These are phyloP conservation scores for Erucastrum elatum DNA, from an alignment of 345 rosid genomes.

Conservation along the genomic window DNA sequence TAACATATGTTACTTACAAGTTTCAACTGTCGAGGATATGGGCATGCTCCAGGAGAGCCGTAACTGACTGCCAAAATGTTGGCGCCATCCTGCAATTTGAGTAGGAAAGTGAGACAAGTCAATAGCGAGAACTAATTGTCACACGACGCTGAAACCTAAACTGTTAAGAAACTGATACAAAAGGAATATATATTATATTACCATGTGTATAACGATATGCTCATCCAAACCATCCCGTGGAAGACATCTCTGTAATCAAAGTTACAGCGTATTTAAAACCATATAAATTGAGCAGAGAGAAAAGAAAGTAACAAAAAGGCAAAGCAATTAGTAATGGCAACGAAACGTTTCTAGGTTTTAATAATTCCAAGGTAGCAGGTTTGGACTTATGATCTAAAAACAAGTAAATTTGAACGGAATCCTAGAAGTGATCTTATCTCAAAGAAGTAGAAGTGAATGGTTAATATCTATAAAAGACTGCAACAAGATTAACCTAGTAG, in stretches of 20 bases:
- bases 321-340: background rate
- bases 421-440: background rate
- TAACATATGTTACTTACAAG: slow-evolving; percentile 10
- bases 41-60: slow-evolving; percentile 26
- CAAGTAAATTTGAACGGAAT: background rate
- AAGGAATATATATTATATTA: background rate
- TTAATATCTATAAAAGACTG: background rate
- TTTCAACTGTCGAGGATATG: slow-evolving; percentile 23
- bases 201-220: slow-evolving; percentile 24
- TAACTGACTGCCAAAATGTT: slow-evolving; percentile 30
- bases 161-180: background rate
- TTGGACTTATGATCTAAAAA: background rate
- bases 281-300: background rate
- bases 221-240: slow-evolving; percentile 29
- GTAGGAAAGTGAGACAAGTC: background rate
- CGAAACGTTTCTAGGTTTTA: background rate
- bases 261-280: background rate
- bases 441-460: background rate
- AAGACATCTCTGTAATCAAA: slow-evolving; percentile 27
- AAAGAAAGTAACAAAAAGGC: background rate
- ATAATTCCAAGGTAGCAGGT: background rate
- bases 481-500: slow-evolving; percentile 10
- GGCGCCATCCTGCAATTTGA: slow-evolving; percentile 25
- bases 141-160: background rate
- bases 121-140: background rate